Base-by-base conservation (phyloP, 106 monocot species). In the Dendrobium chrysotoxum region DNA sequence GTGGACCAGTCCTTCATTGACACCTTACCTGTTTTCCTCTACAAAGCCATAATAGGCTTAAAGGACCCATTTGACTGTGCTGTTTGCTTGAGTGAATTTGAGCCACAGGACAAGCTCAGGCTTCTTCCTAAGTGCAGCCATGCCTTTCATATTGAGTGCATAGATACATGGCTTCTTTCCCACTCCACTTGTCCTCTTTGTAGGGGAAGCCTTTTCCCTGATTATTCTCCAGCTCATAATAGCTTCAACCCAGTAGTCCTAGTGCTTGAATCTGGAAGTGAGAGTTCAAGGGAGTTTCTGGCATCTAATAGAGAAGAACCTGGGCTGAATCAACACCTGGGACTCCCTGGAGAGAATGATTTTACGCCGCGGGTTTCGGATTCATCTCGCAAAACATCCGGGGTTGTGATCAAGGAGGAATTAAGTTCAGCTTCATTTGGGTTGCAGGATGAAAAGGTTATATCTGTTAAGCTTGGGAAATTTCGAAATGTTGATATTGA, bases 31-130 rank as follows among this genome's bases (percentile, higher is more conserved):
- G 78, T 99, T n/a, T 99, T 99, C 86, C 79, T 90, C 83, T 99
- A 99, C 91, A 92, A 85, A 53, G 82, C 91, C 85, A 88, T 99
- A 47, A 81, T 91, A 1, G 98, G 93, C 65, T 55, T 81, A 64
- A 93, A 99, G 71, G 95, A 95, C 76, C 98, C 95, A 1, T 99
- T 99, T 72, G 98, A 98, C 46, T 98, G 98, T 72, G 98, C 95
- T 3, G 98, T 98, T 15, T 98, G 98, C 78, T 85, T 98, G 47
- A 95, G 91, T 46, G 98, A 95, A 84, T 98, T 98, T 80, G 92
- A 89, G 72, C 50, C 83, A n/a, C 89, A 98, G 20, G 95, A 98
- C 85, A 89, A 87, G 81, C 92, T 98, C 53, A 73, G 95, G 58
- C 88, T 95, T n/a, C 85, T 95, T 47, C 95, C 95, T 13, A 85